phyloP scores from a whole-genome alignment of 2,329 filamentous ascomycete genomes.

The Phaeomoniella chlamydospora region DNA sequence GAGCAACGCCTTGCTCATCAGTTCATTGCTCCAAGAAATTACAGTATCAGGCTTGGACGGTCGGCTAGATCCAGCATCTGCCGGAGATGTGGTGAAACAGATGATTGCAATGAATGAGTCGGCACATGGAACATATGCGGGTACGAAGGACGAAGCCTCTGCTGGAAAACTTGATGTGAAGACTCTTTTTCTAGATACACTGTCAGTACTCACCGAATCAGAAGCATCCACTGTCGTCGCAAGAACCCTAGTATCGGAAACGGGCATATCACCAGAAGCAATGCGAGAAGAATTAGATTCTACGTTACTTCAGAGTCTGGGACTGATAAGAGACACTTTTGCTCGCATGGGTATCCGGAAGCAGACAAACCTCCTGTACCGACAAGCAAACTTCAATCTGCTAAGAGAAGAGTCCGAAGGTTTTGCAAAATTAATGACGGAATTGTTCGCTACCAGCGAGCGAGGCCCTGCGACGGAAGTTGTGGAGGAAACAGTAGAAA shows the following conservation, averaged over 20 bases:
- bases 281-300: conserved; percentile 78
- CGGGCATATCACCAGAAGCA: conserved; percentile 53
- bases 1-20: not conserved
- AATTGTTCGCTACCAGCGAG: conserved; percentile 80
- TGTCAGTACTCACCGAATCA: conserved; percentile 64
- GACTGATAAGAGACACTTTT: conserved; percentile 76
- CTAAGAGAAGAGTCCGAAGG: conserved; percentile 92
- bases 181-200: conserved; percentile 61
- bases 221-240: conserved; percentile 45
- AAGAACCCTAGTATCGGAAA: conserved; percentile 55
- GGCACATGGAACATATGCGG: conserved; percentile 31
- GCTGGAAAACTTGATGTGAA: conserved; percentile 34
- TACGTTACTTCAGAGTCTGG: conserved; percentile 57
- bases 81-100: conserved; percentile 58
- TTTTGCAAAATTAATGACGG: conserved; percentile 89
- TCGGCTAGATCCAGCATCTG: conserved; percentile 51
- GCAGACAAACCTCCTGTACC: conserved; percentile 83
- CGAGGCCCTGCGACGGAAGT: conserved; percentile 60
- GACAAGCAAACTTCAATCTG: conserved; percentile 93
- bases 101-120: conserved; percentile 50
- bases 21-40: conserved; percentile 54
- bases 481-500: conserved; percentile 76
- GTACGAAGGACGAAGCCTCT: conserved; percentile 27
- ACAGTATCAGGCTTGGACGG: conserved; percentile 59
- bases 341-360: conserved; percentile 70